These are phyloP conservation scores for Carallia pectinifolia DNA, from an alignment of 345 rosid genomes.

Conservation along the genomic window DNA sequence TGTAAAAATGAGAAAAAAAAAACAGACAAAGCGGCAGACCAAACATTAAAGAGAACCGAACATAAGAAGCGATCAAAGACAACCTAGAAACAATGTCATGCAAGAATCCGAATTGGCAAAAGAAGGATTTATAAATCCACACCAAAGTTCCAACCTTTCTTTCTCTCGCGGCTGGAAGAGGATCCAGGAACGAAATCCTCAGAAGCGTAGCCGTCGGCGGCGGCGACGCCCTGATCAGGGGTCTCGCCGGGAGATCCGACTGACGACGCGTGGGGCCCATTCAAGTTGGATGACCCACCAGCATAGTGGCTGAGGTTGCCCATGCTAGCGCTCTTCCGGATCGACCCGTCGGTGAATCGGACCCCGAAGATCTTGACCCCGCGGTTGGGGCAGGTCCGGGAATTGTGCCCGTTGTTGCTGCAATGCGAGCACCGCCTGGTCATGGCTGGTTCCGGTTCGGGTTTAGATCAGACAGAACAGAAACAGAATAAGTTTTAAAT, in stretches of 20 bases:
- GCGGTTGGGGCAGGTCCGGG: conserved; percentile 34
- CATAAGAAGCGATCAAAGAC: not conserved
- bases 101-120: not conserved
- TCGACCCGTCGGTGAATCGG: conserved; percentile 48
- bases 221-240: conserved; percentile 63
- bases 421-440: conserved; percentile 41
- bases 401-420: conserved; percentile 37
- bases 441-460: conserved; percentile 18
- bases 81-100: not conserved
- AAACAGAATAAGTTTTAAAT: not conserved
- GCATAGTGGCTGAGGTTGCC: conserved; percentile 29
- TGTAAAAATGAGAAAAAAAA: not conserved
- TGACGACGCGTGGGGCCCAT: conserved; percentile 20
- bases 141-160: conserved; percentile 58
- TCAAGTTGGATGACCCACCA: conserved; percentile 23
- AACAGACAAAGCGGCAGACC: not conserved
- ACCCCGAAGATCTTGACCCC: conserved; percentile 37
- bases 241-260: conserved; percentile 64
- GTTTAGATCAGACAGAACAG: not conserved
- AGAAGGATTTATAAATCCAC: not conserved
- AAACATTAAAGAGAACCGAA: not conserved
- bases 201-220: conserved; percentile 78
- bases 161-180: conserved; percentile 84
- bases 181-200: conserved; percentile 96
- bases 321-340: conserved; percentile 40